These are phyloP conservation scores for Lachnellula suecica DNA, from an alignment of 2,329 filamentous ascomycete genomes.

Conservation along the genomic window DNA sequence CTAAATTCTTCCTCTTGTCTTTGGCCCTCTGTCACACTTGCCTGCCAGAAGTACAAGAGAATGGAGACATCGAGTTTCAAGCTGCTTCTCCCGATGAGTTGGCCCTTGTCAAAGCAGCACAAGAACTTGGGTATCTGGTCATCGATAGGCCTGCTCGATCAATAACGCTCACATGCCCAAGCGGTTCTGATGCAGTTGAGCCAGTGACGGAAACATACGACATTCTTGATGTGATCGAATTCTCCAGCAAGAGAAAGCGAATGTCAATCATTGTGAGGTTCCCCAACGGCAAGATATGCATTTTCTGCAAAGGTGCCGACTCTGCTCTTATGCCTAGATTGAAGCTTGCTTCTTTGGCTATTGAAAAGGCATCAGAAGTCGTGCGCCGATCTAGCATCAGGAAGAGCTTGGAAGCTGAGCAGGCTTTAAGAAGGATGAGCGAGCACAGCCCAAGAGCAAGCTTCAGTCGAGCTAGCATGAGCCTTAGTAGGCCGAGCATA, in stretches of 20 bases:
- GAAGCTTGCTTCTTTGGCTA: conserved; percentile 70
- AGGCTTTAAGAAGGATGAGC: conserved; percentile 54
- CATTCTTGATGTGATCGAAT: conserved; percentile 85
- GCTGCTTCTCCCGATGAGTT: conserved; percentile 89
- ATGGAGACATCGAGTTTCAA: conserved; percentile 77
- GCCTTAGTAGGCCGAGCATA: conserved; percentile 18
- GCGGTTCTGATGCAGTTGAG: conserved; percentile 19
- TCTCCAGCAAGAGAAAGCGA: conserved; percentile 83
- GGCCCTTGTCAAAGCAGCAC: conserved; percentile 79
- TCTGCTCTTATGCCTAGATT: conserved; percentile 78
- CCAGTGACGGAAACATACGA: conserved; percentile 62
- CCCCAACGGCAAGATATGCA: conserved; percentile 76
- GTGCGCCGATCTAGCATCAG: conserved; percentile 54
- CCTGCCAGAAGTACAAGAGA: conserved; percentile 70
- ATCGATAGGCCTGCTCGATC: conserved; percentile 70
- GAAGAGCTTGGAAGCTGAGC: conserved; percentile 58
- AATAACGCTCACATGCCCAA: conserved; percentile 50
- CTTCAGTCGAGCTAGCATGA: conserved; percentile 23
- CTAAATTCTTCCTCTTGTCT: conserved; percentile 78
- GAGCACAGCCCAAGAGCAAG: conserved; percentile 39
- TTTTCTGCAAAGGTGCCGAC: conserved; percentile 91
- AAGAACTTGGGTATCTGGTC: conserved; percentile 80
- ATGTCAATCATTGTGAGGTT: conserved; percentile 88
- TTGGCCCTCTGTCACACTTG: conserved; percentile 91
- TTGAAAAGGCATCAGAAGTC: conserved; percentile 68